Evolutionary conservation across 257 asterid genomes (phyloP).

Genomic region (Cynanchum wilfordii): DNA sequence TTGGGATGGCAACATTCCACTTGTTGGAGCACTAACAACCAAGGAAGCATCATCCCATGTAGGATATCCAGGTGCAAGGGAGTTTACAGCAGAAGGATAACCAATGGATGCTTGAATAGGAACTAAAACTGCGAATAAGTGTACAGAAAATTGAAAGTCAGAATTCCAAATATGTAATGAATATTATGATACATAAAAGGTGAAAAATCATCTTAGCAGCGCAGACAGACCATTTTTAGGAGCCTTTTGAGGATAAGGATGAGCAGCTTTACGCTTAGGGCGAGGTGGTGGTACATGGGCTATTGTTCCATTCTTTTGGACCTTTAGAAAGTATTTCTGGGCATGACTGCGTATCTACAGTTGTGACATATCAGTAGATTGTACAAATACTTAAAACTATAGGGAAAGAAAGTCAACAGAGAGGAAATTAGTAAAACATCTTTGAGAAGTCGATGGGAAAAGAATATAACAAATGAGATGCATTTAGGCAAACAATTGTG

Average conservation of each 20-base stretch:
- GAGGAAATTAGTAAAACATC: not conserved
- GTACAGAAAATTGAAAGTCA: slow-evolving; percentile 21
- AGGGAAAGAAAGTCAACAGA: not conserved
- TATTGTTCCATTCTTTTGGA: slow-evolving; percentile 84
- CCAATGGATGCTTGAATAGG: slow-evolving; percentile 65
- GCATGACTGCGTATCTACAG: slow-evolving; percentile 96
- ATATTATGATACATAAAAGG: slow-evolving; percentile 4
- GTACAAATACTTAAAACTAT: not conserved
- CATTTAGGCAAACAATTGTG: not conserved
- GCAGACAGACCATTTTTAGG: slow-evolving; percentile 63
- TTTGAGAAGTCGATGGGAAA: not conserved
- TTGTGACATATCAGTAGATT: not conserved
- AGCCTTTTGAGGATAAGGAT: slow-evolving; percentile 97
- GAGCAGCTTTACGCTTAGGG: slow-evolving; percentile 96
- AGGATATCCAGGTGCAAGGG: slow-evolving; percentile 54
- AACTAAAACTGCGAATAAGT: slow-evolving; percentile 39
- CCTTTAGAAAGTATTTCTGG: slow-evolving; percentile 89
- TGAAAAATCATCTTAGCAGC: slow-evolving; percentile 3
- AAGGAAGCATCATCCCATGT: slow-evolving; percentile 71
- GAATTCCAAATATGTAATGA: slow-evolving; percentile 12
- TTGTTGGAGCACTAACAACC: slow-evolving; percentile 38
- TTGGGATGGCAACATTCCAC: slow-evolving; percentile 50
- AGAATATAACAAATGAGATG: not conserved
- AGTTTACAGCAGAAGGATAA: slow-evolving; percentile 55
- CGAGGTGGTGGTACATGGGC: slow-evolving; percentile 99